Percentiles rank a stretch among this genome's conserved stretches.
These are phyloP conservation scores for Lipomyces mesembrius DNA, from an alignment of 805 yeast species.

Conservation along the genomic window DNA sequence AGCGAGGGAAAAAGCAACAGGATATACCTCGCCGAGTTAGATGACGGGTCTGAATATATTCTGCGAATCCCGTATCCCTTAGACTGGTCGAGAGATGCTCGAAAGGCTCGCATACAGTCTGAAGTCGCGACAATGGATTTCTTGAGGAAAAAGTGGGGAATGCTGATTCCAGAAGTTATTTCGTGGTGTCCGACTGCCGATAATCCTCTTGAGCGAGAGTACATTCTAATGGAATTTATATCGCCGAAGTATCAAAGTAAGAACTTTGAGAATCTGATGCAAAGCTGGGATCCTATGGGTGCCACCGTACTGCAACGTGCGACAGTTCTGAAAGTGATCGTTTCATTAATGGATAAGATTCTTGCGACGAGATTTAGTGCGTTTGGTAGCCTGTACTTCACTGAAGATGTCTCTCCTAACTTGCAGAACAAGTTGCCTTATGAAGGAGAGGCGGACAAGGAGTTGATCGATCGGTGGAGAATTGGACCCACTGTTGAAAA, in stretches of 20 bases:
- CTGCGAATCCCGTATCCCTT: slow-evolving; percentile 88
- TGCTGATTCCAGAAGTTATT: slow-evolving; percentile 74
- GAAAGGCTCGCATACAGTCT: slow-evolving; percentile 65
- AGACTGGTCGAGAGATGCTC: slow-evolving; percentile 59
- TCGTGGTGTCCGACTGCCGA: slow-evolving; percentile 66
- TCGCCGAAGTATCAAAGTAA: slow-evolving; percentile 15
- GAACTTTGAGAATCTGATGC: slow-evolving; percentile 78
- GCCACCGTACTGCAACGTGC: slow-evolving; percentile 55
- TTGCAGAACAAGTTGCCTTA: slow-evolving; percentile 55
- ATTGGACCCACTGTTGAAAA: slow-evolving; percentile 90
- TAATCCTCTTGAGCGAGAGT: slow-evolving; percentile 74
- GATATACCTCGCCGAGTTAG: slow-evolving; percentile 72
- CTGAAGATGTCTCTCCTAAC: slow-evolving; percentile 61
- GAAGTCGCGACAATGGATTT: slow-evolving; percentile 96
- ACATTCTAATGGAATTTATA: slow-evolving; percentile 76
- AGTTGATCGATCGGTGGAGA: slow-evolving; percentile 72
- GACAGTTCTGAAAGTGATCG: slow-evolving; percentile 67
- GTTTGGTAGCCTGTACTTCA: slow-evolving; percentile 83
- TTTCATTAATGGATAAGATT: slow-evolving; percentile 64
- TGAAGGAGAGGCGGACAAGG: slow-evolving; percentile 63
- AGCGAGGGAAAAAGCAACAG: slow-evolving; percentile 96
- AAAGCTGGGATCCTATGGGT: slow-evolving; percentile 80
- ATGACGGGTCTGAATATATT: slow-evolving; percentile 60
- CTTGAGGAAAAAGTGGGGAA: slow-evolving; percentile 62
- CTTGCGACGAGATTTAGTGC: slow-evolving; percentile 65